phyloP scores from a whole-genome alignment of 495 filamentous ascomycete genomes.

The Emericellopsis terricola region DNA sequence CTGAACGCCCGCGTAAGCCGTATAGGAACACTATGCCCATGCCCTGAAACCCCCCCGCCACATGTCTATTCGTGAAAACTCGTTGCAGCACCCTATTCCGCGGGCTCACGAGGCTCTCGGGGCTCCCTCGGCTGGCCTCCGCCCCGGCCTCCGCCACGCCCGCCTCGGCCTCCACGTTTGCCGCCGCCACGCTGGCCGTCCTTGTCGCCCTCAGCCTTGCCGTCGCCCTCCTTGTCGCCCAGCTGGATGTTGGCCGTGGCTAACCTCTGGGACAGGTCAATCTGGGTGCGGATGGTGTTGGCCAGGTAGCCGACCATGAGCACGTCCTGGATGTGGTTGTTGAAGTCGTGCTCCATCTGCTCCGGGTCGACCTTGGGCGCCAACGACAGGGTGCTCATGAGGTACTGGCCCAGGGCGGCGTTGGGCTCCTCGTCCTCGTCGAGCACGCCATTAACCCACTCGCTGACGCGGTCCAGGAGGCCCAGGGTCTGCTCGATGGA shows the following conservation, averaged over 20 bases:
- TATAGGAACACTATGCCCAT: neutral
- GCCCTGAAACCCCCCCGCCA: too few species aligned
- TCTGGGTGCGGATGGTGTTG: slow-evolving; percentile 97
- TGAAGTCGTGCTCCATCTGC: slow-evolving; percentile 92
- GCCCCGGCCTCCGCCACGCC: slow-evolving; percentile 20
- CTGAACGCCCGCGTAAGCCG: neutral
- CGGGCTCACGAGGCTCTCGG: slow-evolving; percentile 21
- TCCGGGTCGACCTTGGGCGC: slow-evolving; percentile 82
- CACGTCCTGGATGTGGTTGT: slow-evolving; percentile 98
- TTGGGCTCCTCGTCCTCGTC: slow-evolving; percentile 46
- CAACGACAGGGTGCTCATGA: slow-evolving; percentile 78
- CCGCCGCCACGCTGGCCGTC: slow-evolving; percentile 19
- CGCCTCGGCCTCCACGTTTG: slow-evolving; percentile 19
- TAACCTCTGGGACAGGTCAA: slow-evolving; percentile 86
- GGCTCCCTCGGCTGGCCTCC: slow-evolving; percentile 14
- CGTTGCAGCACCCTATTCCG: slow-evolving; percentile 4
- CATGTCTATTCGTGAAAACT: too few species aligned
- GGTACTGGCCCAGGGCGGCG: slow-evolving; percentile 79
- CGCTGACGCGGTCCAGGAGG: slow-evolving; percentile 75
- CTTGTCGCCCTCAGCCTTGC: slow-evolving; percentile 22
- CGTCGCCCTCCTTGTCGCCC: slow-evolving; percentile 32
- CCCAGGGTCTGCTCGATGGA: slow-evolving; percentile 69
- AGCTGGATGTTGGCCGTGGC: slow-evolving; percentile 67
- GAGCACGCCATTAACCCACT: slow-evolving; percentile 70
- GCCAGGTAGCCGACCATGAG: slow-evolving; percentile 91